Evolutionary conservation across 805 yeast genomes (phyloP).

Genomic region (Candida insectalens): DNA sequence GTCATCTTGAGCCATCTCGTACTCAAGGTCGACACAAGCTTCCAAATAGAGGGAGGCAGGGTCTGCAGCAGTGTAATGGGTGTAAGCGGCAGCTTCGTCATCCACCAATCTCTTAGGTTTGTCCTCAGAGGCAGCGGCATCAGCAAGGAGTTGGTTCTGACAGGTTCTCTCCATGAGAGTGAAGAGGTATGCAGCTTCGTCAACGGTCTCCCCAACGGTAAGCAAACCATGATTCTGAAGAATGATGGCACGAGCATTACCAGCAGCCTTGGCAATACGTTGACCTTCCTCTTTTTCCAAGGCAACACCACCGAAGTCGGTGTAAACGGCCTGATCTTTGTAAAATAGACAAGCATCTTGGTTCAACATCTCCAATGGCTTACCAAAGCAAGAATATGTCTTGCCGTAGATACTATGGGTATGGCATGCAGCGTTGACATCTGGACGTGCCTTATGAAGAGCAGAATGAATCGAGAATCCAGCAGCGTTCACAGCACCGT

Average conservation of each 20-base stretch:
- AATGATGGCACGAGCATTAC: conserved; percentile 45
- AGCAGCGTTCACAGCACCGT: conserved; percentile 46
- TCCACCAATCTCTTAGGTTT: conserved; percentile 32
- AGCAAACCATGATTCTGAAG: conserved; percentile 66
- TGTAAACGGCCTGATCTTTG: conserved; percentile 56
- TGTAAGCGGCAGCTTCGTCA: conserved; percentile 60
- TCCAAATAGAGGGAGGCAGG: conserved; percentile 63
- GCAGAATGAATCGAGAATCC: conserved; percentile 66
- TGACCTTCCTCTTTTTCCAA: conserved; percentile 54
- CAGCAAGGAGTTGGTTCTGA: conserved; percentile 56
- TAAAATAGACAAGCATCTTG: conserved; percentile 69
- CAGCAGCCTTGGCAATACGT: conserved; percentile 51
- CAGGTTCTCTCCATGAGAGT: conserved; percentile 56
- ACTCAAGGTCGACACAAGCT: conserved; percentile 61
- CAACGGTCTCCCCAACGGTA: conserved; percentile 62
- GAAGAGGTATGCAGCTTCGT: conserved; percentile 64
- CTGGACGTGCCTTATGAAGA: conserved; percentile 59
- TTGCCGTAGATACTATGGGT: conserved; percentile 59
- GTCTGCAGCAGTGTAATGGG: conserved; percentile 49
- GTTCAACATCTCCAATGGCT: conserved; percentile 66
- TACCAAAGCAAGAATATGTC: conserved; percentile 56
- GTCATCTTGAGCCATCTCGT: conserved; percentile 27
- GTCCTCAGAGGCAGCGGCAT: conserved; percentile 36
- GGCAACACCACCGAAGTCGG: conserved; percentile 73
- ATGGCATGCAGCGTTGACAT: conserved; percentile 64